Evolutionary conservation across 2,329 filamentous ascomycete species (phyloP), one percentile per base, ranked within the genome.

Genomic region (Tolypocladium sp.): DNA sequence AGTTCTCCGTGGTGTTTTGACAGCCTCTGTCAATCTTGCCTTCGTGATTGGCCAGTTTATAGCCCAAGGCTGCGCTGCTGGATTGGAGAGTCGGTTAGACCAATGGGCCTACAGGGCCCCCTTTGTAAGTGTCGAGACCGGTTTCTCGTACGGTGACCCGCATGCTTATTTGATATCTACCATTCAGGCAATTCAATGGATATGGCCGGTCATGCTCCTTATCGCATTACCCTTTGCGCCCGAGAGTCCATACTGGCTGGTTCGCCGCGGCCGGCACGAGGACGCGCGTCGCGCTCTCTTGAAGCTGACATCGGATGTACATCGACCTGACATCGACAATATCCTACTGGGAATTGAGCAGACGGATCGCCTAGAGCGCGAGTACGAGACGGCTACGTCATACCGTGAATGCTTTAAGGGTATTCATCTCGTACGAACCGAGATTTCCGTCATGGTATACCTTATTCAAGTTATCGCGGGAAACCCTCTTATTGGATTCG

Each of bases 391-490:
- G 2, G 77, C 77, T 0, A 78, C 77, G 38, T 77, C 73, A 1
- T 84, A 83, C 63, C 27, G 70, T 33, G 80, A 83, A 61, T 82
- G 80, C 55, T 77, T 83, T 65, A 76, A 70, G 52, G 77, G 76
- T 0, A 71, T 74, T 41, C 80, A 82, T 60, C 67, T 77, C 22
- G 74, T 79, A n/a, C 77, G 81, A 25, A 83, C 81, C 0, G 81
- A 83, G 65, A 82, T 84, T 37, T 76, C 80, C 8, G 75, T 77
- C 61, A 85, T 86, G 68, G 83, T 85, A 9, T 88, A 86, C 75
- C 79, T 82, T 3, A 85, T 85, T 3, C 86, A 89, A 66, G 85
- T 86, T 30, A 73, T 88, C 2, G 82, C 80, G 57, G 85, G 86
- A 25, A 84, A 85, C 62, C 83, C 85, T 17, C 81, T 88, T 62